Percentiles rank a stretch among this genome's conserved stretches.
Conservation (phyloP, 176 grass and related monocot species). For the Thinopyrum elongatum region DNA sequence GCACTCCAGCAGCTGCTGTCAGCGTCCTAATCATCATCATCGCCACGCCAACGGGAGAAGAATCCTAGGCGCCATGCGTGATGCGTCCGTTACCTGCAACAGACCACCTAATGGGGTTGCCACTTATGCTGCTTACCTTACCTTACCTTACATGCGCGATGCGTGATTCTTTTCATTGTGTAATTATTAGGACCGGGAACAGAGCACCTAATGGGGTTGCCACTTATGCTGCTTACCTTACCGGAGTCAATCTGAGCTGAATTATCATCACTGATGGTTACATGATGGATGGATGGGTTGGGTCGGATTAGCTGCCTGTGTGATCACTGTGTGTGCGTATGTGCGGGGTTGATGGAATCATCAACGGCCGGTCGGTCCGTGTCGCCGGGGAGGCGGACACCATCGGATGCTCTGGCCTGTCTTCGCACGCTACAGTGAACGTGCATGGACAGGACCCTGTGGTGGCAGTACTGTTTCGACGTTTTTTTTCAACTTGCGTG, state of each 20-base stretch:
- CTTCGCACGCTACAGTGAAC: not conserved
- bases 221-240: not conserved
- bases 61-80: not conserved
- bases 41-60: not conserved
- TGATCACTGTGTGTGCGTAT: not conserved
- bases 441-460: not conserved
- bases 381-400: slow-evolving; percentile 15
- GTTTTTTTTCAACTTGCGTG: not conserved
- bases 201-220: too few species aligned
- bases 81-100: not conserved
- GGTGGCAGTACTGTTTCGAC: not conserved
- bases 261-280: not conserved
- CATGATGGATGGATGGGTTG: too few species aligned
- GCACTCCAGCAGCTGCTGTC: not conserved
- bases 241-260: not conserved
- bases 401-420: slow-evolving; percentile 13
- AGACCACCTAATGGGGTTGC: too few species aligned
- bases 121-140: not conserved
- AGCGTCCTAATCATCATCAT: not conserved
- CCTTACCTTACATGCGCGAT: not conserved
- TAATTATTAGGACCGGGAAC: not conserved
- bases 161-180: not conserved
- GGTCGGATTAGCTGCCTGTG: not conserved
- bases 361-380: not conserved
- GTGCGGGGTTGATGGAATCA: not conserved